Evolutionary conservation across 1,139 yeast species (phyloP), one percentile per base, ranked within the genome.

Genomic region (Protomyces inouyei): DNA sequence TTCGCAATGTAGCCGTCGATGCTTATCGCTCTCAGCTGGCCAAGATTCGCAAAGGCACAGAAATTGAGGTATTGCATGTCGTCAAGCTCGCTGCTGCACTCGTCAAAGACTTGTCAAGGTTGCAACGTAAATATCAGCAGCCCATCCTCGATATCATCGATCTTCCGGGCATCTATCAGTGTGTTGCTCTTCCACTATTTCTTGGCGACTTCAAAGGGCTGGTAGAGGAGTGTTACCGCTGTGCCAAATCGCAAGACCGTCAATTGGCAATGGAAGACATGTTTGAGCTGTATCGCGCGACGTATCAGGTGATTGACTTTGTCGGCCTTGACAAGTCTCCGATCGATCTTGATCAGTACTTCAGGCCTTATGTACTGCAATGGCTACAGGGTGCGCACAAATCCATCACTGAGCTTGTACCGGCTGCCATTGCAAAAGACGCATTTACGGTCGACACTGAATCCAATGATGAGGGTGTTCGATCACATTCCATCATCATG

Each of bases 341-440:
- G 18, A 38, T 57, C 55, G 53, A 55, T 28, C n/a, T 61, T 9
- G 61, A 51, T 32, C 74, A 74, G 14, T 79, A 82, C 64, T 85
- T 88, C 71, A 83, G 77, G 69, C 84, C 85, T 4, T 85, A 80
- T 72, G 75, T 88, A 38, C 76, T 79, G 55, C 76, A 79, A 23
- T 82, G 91, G 82, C 85, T 85, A 9, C 78, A 77, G 21, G 81
- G 80, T 56, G 82, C 87, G 65, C 79, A 83, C 2, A 78, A 75
- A 16, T 79, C 80, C 66, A 77, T 88, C 1, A 70, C 73, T 3
- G 73, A 76, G 2, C 83, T 86, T 70, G 84, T 86, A 2, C 76
- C 77, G 37, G 80, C 83, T 36, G 84, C 90, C 0, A 71, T 87
- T 10, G 95, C 88, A 71, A 52, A 48, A 37, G 67, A 65, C 37